Base-by-base conservation (phyloP, 2,329 filamentous ascomycete genomes). In the Aspergillus pseudoglaucus region DNA sequence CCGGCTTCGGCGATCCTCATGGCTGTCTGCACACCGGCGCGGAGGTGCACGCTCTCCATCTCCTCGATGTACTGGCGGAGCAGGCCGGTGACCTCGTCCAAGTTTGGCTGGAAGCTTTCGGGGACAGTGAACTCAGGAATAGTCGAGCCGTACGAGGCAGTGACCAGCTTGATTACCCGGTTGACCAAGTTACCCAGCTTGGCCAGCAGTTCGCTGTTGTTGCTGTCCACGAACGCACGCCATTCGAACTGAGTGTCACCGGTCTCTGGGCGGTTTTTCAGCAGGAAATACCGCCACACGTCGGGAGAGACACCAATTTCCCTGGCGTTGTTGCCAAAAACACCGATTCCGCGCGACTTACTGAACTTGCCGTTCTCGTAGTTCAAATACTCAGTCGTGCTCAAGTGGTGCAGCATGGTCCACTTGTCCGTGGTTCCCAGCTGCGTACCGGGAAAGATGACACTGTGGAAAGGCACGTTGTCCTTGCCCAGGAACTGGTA, bases 401-500 rank as follows among this genome's bases (percentile, higher is more conserved):
- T 93, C 44, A 96, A 79, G 61, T 90, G 87, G 71, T 94, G 83
- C 30, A 95, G 80, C 80, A 85, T 88, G 43, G 89, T 95, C 90
- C 90, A 96, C 53, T 84, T 83, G 58, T 95, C 85, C 40, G 79
- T 76, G 0, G 90, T 91, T 48, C 90, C 90, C 9, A 96, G 77
- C 66, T 95, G 87, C 38, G 84, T 90, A 25, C 81, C 87, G 1
- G 91, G 91, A 76, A 95, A 96, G 63, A 95, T 90, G 61, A 95
- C 87, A 40, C 86, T 87, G 73, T 95, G 90, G 76, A 91, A 93
- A 6, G 83, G 83, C 14, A 88, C 87, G 57, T 91, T 90, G 67
- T 91, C 87, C 68, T 95, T 96, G 71, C 90, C 90, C 82, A 95
- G 88, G 76, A 96, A 94, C 72, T 96, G 90, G 69, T 93, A 95